Percentiles rank a stretch among this genome's conserved stretches.
These are phyloP conservation scores for Toxoplasma gondii DNA, from an alignment of 169 alveolate species.

Conservation along the genomic window DNA sequence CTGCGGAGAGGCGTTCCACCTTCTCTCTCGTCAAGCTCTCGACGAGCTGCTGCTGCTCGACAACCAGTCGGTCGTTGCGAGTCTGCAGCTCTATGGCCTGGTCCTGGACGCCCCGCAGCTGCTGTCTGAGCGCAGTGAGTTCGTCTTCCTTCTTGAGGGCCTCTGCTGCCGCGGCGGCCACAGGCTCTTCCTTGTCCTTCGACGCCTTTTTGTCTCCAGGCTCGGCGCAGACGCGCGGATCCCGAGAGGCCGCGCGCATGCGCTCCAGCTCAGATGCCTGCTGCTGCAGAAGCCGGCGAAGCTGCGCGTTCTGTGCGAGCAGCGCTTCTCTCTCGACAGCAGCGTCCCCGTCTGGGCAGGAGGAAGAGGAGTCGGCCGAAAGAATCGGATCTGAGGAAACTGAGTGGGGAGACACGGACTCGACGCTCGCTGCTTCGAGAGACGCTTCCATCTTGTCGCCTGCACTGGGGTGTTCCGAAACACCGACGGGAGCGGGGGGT, in stretches of 20 bases:
- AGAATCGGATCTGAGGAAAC: too few relatives aligned
- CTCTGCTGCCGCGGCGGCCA: conserved; percentile 7
- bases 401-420: too few relatives aligned
- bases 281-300: background rate
- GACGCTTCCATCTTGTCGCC: too few relatives aligned
- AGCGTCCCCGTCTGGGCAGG: background rate
- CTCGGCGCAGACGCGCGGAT: background rate
- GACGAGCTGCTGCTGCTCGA: conserved; percentile 55
- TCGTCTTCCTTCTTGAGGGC: background rate
- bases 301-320: conserved; percentile 6
- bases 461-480: too few relatives aligned
- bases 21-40: conserved; percentile 41
- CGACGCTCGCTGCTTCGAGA: too few relatives aligned
- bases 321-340: background rate
- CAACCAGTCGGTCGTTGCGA: conserved; percentile 51
- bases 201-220: background rate
- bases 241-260: conserved; percentile 1
- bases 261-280: background rate
- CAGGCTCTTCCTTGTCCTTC: conserved; percentile 6
- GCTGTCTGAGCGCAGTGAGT: conserved; percentile 1
- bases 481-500: too few relatives aligned
- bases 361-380: too few relatives aligned
- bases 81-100: conserved; percentile 42
- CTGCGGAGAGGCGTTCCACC: conserved; percentile 51
- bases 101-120: conserved; percentile 27